Evolutionary conservation across 768 basidiomycete species (phyloP), one percentile per base, ranked within the genome.

Genomic region (Hygrophoropsis aurantiaca): DNA sequence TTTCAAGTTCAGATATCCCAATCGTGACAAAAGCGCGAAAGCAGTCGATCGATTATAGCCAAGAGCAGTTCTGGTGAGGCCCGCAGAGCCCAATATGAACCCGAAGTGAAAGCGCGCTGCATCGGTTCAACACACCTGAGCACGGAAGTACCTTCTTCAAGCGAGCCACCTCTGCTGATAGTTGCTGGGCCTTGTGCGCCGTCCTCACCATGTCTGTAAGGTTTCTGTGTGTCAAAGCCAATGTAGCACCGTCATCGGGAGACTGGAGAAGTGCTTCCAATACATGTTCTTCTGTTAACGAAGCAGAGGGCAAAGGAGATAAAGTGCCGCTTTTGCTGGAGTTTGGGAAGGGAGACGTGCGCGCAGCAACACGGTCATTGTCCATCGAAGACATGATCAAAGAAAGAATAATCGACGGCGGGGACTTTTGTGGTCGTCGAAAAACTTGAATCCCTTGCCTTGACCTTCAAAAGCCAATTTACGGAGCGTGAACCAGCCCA

Each of bases 1-100:
- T 72, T 87, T 87, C 55, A 95, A 78, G 64, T 93, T 94, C 24
- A 95, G 74, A 65, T 95, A 95, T 54, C 90, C 78, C 36, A 95
- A 71, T 51, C 75, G 80, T 33, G 85, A 82, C 42, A 94, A 66
- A 26, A 84, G 74, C 4, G 79, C 77, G 57, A 94, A 91, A 34
- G 84, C 81, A 44, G 74, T 76, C 18, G 93, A 92, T 34, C 83
- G 80, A 65, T 99, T 99, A 64, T 88, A 79, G 13, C 86, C 85
- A 21, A 99, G 73, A 8, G 97, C 85, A 50, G 98, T 82, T 60
- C 94, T 97, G 51, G 37, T 26, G 24, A 35, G 52, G 25, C 25
- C 5, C 37, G 30, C 41, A 19, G 32, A 37, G 42, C 21, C 38
- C 19, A 25, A 30, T 18, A 42, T 41, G 57, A 55, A 51, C 32